A percentile compares a stretch with the other conserved stretches of the same genome.
Evolutionary conservation across 306 rosid genomes (phyloP).

Genomic region (Cotoneaster glaucophyllus): DNA sequence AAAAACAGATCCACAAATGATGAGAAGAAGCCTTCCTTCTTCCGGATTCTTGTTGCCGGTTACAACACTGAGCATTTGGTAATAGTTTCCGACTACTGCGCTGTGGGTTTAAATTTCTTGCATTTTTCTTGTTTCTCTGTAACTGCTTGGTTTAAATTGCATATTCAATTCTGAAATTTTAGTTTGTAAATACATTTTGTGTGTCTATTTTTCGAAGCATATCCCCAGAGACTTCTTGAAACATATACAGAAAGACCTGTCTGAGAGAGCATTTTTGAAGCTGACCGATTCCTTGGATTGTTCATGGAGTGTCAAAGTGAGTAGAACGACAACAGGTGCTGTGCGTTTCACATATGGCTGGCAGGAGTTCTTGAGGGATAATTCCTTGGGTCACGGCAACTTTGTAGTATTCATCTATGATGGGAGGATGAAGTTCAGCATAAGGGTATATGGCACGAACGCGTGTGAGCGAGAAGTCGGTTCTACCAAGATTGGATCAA

Average conservation of each 20-base stretch:
- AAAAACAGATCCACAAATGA: neutral
- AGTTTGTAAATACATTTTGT: neutral
- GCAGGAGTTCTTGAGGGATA: neutral
- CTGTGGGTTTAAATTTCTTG: neutral
- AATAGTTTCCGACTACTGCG: neutral
- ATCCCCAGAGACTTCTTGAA: slow-evolving; percentile 6
- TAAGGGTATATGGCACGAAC: neutral
- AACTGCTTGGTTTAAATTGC: neutral
- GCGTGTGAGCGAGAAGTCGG: neutral
- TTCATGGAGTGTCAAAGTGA: neutral
- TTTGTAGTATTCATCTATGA: neutral
- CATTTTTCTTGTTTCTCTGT: neutral
- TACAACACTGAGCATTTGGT: neutral
- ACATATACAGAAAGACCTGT: slow-evolving; percentile 3
- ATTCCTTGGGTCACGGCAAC: neutral
- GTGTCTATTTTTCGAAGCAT: neutral
- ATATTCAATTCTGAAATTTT: neutral
- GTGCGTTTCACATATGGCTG: neutral
- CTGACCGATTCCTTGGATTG: neutral
- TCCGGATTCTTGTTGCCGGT: neutral
- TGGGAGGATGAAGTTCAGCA: neutral
- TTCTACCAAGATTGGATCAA: neutral
- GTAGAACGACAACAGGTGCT: neutral
- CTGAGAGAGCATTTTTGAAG: neutral
- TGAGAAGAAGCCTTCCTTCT: neutral